phyloP scores from a whole-genome alignment of 2,329 filamentous ascomycete species.

The Colletotrichum lindemuthianum region DNA sequence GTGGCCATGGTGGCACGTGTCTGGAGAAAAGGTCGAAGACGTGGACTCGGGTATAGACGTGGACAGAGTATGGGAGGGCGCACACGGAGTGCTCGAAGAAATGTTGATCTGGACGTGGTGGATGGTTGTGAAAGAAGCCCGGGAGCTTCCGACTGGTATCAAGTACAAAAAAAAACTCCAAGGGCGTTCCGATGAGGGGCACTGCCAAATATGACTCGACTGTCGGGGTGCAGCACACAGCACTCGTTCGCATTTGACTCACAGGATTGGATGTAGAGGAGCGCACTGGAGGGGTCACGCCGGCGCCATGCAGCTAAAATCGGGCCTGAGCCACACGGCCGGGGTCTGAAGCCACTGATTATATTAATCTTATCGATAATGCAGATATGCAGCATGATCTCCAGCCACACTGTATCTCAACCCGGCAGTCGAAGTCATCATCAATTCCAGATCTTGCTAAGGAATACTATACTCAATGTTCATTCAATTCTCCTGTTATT shows the following conservation, averaged over 20 bases:
- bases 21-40: conserved; percentile 44
- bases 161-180: conserved; percentile 33
- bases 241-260: conserved; percentile 26
- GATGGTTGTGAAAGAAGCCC: conserved; percentile 51
- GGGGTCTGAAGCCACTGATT: conserved; percentile 3
- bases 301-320: conserved; percentile 27
- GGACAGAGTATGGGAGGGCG: conserved; percentile 58
- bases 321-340: conserved; percentile 25
- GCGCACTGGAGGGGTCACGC: conserved; percentile 24
- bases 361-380: not conserved
- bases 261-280: conserved; percentile 32
- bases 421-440: conserved; percentile 2
- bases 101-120: conserved; percentile 59
- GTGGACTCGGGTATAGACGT: conserved; percentile 47
- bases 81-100: conserved; percentile 67
- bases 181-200: conserved; percentile 35
- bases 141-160: conserved; percentile 43
- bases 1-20: conserved; percentile 66
- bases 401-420: not conserved
- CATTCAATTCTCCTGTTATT: too few species aligned
- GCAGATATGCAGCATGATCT: not conserved
- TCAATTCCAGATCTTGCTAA: not conserved
- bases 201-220: conserved; percentile 34
- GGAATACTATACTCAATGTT: too few species aligned
- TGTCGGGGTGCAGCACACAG: conserved; percentile 29